A percentile compares a stretch with the other conserved stretches of the same genome.
These are phyloP conservation scores for Cladobotryum mycophilum DNA, from an alignment of 2,329 filamentous ascomycete genomes.

Conservation along the genomic window DNA sequence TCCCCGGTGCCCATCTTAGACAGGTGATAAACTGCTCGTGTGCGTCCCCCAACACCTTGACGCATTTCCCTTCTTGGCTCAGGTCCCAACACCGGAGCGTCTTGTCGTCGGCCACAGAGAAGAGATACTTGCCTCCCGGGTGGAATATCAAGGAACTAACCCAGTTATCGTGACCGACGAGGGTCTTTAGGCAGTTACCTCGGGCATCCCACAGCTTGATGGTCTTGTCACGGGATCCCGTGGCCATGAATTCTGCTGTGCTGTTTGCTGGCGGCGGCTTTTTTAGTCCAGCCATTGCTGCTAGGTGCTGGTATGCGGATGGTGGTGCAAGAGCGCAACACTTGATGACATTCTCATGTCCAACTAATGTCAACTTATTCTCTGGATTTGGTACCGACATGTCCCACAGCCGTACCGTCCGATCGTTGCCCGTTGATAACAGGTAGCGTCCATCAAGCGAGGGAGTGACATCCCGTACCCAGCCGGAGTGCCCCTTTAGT, in stretches of 20 bases:
- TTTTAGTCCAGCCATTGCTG: constrained; percentile 72
- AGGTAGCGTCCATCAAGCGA: constrained; percentile 79
- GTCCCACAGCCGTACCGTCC: constrained; percentile 80
- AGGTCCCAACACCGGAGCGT: constrained; percentile 92
- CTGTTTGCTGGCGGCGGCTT: constrained; percentile 69
- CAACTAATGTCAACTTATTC: constrained; percentile 70
- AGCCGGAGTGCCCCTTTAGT: constrained; percentile 76
- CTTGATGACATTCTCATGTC: constrained; percentile 83
- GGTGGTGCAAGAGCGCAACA: constrained; percentile 83
- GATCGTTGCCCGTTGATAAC: constrained; percentile 76
- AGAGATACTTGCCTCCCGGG: constrained; percentile 81
- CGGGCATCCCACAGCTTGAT: constrained; percentile 84
- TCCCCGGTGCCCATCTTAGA: constrained; percentile 74
- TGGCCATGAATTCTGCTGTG: constrained; percentile 81
- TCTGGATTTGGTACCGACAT: constrained; percentile 59
- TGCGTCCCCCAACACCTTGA: constrained; percentile 69
- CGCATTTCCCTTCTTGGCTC: constrained; percentile 79
- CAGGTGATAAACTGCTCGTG: constrained; percentile 83
- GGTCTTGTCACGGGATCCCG: constrained; percentile 81
- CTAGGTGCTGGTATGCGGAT: constrained; percentile 66
- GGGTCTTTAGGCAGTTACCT: constrained; percentile 76
- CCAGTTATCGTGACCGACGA: constrained; percentile 92
- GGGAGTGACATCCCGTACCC: constrained; percentile 84
- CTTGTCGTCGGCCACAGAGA: constrained; percentile 85
- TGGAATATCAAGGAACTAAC: constrained; percentile 81